A percentile compares a stretch with the other conserved stretches of the same genome.
Conservation (phyloP, 2,329 filamentous ascomycete genomes). For the Tolypocladium endophyticum region DNA sequence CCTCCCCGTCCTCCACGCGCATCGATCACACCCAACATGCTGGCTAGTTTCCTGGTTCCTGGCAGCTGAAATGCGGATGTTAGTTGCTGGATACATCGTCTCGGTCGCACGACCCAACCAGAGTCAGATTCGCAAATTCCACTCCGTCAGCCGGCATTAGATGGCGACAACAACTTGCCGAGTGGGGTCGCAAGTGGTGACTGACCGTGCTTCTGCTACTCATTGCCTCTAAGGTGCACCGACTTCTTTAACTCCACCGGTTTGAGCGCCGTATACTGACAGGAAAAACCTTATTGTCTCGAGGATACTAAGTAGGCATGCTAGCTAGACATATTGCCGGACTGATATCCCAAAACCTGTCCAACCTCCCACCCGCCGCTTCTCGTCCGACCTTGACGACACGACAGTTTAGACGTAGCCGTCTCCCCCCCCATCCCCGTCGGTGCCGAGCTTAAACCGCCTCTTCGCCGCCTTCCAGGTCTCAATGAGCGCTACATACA, state of each 20-base stretch:
- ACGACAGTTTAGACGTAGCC: background rate
- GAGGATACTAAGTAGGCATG: slow-evolving; percentile 18
- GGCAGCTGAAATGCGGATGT: no score
- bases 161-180: background rate
- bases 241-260: background rate
- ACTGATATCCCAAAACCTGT: background rate
- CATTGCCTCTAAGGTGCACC: no score
- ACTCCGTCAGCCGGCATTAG: no score
- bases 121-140: no score
- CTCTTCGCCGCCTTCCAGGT: slow-evolving; percentile 61
- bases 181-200: background rate
- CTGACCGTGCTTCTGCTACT: no score
- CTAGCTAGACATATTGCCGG: slow-evolving; percentile 13
- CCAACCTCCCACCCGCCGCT: background rate
- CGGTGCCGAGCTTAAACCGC: slow-evolving; percentile 24
- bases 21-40: no score
- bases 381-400: background rate
- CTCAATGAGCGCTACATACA: slow-evolving; percentile 56
- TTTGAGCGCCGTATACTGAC: background rate
- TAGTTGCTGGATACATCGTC: no score
- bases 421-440: background rate
- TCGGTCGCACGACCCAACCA: no score
- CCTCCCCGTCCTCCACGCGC: no score
- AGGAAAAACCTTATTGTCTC: slow-evolving; percentile 15
- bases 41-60: no score